Base-by-base conservation (phyloP, 2,329 filamentous ascomycete genomes). In the Fusarium zealandicum region DNA sequence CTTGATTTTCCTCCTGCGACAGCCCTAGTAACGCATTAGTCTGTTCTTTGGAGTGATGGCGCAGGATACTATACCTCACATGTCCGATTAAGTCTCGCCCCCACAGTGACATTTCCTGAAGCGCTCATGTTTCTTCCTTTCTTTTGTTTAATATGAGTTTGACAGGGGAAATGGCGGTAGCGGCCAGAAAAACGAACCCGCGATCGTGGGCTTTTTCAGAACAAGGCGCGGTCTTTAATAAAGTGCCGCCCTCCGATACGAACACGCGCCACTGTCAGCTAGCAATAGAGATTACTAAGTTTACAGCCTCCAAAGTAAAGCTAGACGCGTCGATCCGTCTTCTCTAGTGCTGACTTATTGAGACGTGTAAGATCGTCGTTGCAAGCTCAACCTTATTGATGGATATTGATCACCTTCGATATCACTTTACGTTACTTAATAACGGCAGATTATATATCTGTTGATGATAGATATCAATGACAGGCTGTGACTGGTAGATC, bases 1-100 rank as follows among this genome's bases (percentile, higher is more conserved):
- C 43, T 40, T 52, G 11, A 52, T 52, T 22, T 52, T 52, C n/a
- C 50, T n/a, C 27, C 28, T 47, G 3, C 50, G 31, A 30, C 43
- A 52, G 20, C 50, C 50, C 42, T 52, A 11, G 13, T 20, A 40
- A 16, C n/a, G 35, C 22, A 43, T 50, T 43, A 50, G 46, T 30
- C 13, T 9, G 16, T 18, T 10, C 25, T 17, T 6, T 12, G 18
- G 13, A 38, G 5, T 16, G 14, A 4, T 20, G 3, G 5, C 13
- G 9, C 6, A 16, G 33, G 14, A 18, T 10, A 13, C 7, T 9
- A 11, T 50, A 50, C 46, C 46, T 50, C 46, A 25, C 46, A 50
- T 12, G 46, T 50, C 8, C 46, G 39, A 14, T 50, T 50, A 18
- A 50, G 38, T 16, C 38, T 38, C 25, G 46, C 11, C 38, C 36